Conservation (phyloP, 805 yeast species). For the Spencermartinsiella europaea region DNA sequence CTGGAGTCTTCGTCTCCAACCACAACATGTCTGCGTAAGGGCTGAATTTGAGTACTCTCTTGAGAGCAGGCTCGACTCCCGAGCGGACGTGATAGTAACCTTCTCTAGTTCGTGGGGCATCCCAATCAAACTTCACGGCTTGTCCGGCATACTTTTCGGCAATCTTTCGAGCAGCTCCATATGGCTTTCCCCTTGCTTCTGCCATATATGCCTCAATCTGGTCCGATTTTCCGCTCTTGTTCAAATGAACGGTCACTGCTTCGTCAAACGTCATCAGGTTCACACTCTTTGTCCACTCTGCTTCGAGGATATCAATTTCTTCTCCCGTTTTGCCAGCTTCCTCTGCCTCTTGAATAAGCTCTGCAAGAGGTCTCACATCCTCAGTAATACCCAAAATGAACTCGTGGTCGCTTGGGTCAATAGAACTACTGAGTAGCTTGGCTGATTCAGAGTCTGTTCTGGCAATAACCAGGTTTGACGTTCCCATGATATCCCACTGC, state of each 20-base stretch:
- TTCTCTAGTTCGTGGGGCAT: constrained; percentile 53
- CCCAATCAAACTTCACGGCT: constrained; percentile 50
- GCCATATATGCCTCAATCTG: constrained; percentile 28
- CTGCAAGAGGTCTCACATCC: constrained; percentile 41
- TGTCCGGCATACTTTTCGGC: constrained; percentile 29
- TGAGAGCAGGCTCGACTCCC: constrained; percentile 50
- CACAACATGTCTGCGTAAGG: constrained; percentile 58
- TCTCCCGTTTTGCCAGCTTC: constrained; percentile 33
- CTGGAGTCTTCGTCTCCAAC: constrained; percentile 60
- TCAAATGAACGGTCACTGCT: constrained; percentile 38
- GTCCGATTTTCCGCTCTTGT: constrained; percentile 28
- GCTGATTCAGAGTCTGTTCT: constrained; percentile 57
- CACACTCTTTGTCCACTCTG: constrained; percentile 42
- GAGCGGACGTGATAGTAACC: constrained; percentile 49
- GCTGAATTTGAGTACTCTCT: constrained; percentile 49
- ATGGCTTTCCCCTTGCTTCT: constrained; percentile 29
- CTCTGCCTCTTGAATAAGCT: constrained; percentile 42
- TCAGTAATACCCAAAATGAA: constrained; percentile 46
- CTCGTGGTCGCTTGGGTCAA: constrained; percentile 55
- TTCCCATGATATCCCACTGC: constrained; percentile 62
- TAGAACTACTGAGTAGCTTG: constrained; percentile 44
- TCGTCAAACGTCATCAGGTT: constrained; percentile 45
- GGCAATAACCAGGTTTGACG: constrained; percentile 53
- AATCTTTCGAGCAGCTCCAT: constrained; percentile 25
- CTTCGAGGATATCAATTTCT: constrained; percentile 38